Base-by-base conservation (phyloP, 139 green algal genomes). In the Desmodesmus armatus region DNA sequence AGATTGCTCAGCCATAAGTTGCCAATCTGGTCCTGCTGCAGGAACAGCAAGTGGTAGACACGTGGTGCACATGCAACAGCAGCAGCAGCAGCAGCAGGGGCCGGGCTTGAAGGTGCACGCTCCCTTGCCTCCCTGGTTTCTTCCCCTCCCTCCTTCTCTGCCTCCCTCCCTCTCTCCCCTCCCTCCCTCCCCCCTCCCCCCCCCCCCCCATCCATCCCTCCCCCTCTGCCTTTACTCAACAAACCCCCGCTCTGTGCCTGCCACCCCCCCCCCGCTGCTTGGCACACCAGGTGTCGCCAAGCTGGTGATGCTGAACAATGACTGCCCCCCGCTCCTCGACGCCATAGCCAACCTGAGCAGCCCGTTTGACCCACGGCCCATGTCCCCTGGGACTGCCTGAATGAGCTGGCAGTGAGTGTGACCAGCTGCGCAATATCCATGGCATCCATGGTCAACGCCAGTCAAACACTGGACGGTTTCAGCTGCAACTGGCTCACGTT, bases 381-480 rank as follows among this genome's bases (percentile, higher is more conserved):
- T 31, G 35, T 70, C 25, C 75, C 75, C n/a, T 82, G 75, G 75
- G 75, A 82, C 75, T 82, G 75, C 39, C 7, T 82, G 53, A n/a
- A 82, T 21, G 44, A 40, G 13, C 17, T 82, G 51, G 9, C 53
- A 21, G 37, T 82, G 21, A 72, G 25, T 25, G 75, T 82, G 25
- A 39, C 43, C 9, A 37, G 75, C 75, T 82, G 75, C 75, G 71
- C 69, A 27, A 33, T 79, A n/a, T 65, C 75, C 2, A 29, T 82
- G 2, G 27, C 39, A 33, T 40, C 29, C 53, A 35, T 33, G 7
- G 5, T 63, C 23, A 82, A 70, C 35, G 25, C 21, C 21, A 82
- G 75, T 35, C 21, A 9, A 23, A 27, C 40, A 13, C 35, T 82
- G 75, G 53, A 51, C 2, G 53, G 35, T 35, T 82, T 82, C 37